These are phyloP conservation scores for Leptographium galeiforme DNA, from an alignment of 2,329 filamentous ascomycete species.

Conservation along the genomic window DNA sequence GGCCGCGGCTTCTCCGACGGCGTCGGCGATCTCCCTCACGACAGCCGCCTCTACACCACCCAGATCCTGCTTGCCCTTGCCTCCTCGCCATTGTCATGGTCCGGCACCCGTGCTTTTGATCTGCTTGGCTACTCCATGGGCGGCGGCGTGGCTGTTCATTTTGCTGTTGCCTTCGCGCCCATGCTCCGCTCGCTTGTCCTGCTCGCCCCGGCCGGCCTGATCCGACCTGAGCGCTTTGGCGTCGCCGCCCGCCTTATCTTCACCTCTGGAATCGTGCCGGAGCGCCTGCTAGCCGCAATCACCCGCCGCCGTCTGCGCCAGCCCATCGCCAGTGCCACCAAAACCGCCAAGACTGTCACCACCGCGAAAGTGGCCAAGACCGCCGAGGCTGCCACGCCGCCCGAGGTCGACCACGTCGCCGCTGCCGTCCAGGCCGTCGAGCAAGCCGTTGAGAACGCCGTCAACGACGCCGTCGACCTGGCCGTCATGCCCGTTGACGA, in stretches of 20 bases:
- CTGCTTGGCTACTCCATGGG: constrained; percentile 74
- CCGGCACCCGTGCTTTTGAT: constrained; percentile 41
- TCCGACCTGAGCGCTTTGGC: constrained; percentile 43
- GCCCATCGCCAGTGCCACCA: constrained; percentile 29
- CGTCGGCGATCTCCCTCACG: constrained; percentile 54
- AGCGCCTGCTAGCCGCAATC: constrained; percentile 32
- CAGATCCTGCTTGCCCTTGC: constrained; percentile 59
- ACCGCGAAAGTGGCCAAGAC: neutral
- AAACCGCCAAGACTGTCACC: neutral
- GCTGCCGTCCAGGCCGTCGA: neutral
- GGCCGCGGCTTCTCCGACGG: constrained; percentile 55
- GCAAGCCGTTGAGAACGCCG: neutral
- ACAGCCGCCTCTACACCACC: constrained; percentile 57
- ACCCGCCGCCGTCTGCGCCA: constrained; percentile 34
- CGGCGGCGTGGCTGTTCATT: constrained; percentile 63
- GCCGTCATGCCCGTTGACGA: neutral
- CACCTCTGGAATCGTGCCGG: constrained; percentile 39
- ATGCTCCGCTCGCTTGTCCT: constrained; percentile 59
- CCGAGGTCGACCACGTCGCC: neutral
- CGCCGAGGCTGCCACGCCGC: neutral
- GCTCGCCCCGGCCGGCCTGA: constrained; percentile 65
- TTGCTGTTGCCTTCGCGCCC: constrained; percentile 58
- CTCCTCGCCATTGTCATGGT: constrained; percentile 59
- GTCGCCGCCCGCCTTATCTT: constrained; percentile 36
- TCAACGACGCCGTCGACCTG: neutral